These are phyloP conservation scores for Salix brachista DNA, from an alignment of 345 rosid genomes.

Conservation along the genomic window DNA sequence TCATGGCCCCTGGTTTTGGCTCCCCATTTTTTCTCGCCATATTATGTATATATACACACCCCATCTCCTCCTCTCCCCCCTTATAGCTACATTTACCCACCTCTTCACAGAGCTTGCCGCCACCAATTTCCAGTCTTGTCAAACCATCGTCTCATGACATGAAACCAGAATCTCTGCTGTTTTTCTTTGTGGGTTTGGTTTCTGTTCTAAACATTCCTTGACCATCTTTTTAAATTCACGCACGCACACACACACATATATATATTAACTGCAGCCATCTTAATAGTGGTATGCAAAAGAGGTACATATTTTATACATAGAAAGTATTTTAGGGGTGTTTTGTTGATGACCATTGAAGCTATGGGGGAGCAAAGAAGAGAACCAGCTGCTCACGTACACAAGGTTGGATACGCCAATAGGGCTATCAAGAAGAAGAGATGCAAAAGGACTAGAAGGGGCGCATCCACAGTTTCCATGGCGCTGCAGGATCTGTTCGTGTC, in stretches of 20 bases:
- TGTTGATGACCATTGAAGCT: constrained; percentile 29
- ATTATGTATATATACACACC: not conserved
- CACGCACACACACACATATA: not conserved
- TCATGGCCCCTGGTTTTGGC: constrained; percentile 57
- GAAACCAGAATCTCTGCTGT: not conserved
- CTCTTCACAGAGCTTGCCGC: not conserved
- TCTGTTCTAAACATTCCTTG: not conserved
- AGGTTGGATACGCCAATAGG: constrained; percentile 35
- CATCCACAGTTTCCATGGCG: constrained; percentile 10
- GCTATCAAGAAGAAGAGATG: constrained; percentile 29
- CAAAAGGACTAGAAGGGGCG: not conserved
- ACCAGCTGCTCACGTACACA: constrained; percentile 16
- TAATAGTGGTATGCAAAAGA: not conserved
- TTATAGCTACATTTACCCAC: not conserved
- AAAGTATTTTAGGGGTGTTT: no score
- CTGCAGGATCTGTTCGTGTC: constrained; percentile 49
- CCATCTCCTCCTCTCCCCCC: not conserved
- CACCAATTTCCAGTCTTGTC: not conserved
- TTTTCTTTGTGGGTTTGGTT: not conserved
- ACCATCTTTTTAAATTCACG: no score
- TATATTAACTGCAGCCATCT: not conserved
- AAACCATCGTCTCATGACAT: not conserved
- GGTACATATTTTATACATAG: not conserved
- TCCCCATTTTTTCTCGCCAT: constrained; percentile 6
- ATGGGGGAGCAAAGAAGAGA: constrained; percentile 34